Percentiles rank a stretch among this genome's conserved stretches.
Evolutionary conservation across 75 land plant species (phyloP).

Genomic region (Adiantum capillusveneris): DNA sequence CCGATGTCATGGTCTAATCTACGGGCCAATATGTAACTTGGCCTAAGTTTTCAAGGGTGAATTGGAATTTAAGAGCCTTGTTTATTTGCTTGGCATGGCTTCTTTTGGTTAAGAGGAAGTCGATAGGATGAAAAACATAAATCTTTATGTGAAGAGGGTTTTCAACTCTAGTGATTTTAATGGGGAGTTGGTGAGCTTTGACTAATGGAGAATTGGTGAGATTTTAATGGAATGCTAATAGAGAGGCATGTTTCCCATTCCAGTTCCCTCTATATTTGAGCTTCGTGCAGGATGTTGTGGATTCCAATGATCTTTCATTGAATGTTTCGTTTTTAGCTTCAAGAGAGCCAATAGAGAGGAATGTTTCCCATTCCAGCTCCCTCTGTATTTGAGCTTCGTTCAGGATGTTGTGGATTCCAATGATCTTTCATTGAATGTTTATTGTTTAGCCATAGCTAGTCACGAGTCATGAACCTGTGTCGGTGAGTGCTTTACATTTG

Average conservation of each 20-base stretch:
- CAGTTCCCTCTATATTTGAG: slow-evolving; percentile 93
- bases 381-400: too few relatives aligned
- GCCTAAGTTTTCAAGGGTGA: slow-evolving; percentile 99
- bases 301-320: slow-evolving; percentile 94
- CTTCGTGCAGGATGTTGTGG: slow-evolving; percentile 95
- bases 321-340: slow-evolving; percentile 94
- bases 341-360: too few relatives aligned
- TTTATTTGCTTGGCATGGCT: slow-evolving; percentile 97
- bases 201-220: too few relatives aligned
- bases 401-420: too few relatives aligned
- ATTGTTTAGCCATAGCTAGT: too few relatives aligned
- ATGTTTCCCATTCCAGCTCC: too few relatives aligned
- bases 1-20: too few relatives aligned
- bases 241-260: background rate
- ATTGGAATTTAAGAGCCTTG: slow-evolving; percentile 86
- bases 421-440: too few relatives aligned
- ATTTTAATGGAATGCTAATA: too few relatives aligned
- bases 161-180: slow-evolving; percentile 97
- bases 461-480: too few relatives aligned
- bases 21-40: too few relatives aligned
- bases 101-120: slow-evolving; percentile 80
- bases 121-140: slow-evolving; percentile 80
- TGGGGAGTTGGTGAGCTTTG: slow-evolving; percentile 81
- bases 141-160: slow-evolving; percentile 90
- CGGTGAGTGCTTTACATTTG: too few relatives aligned